These are phyloP conservation scores for Pseudogymnoascus sp. DNA, from an alignment of 2,329 filamentous ascomycete species.

Conservation along the genomic window DNA sequence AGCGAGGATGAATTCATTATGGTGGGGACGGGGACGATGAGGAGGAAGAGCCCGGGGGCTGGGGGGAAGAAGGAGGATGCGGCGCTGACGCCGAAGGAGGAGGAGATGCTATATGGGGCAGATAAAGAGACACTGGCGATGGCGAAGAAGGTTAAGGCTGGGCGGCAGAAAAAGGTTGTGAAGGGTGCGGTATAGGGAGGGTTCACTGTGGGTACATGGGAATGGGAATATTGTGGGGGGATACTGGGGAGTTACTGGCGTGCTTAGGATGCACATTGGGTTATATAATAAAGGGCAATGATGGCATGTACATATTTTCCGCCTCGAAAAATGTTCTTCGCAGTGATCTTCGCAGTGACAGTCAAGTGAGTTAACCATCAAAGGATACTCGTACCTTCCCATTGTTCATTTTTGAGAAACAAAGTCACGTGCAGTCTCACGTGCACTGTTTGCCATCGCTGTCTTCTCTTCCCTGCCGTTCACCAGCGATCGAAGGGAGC, in stretches of 20 bases:
- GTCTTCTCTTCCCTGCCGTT: slow-evolving; percentile 8
- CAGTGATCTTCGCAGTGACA: neutral
- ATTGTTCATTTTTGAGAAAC: neutral
- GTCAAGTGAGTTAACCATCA: neutral
- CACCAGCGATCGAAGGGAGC: slow-evolving; percentile 9
- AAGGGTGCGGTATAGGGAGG: neutral
- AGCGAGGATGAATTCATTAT: slow-evolving; percentile 81
- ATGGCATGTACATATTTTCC: neutral
- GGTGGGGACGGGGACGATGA: slow-evolving; percentile 71
- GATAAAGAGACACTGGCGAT: neutral
- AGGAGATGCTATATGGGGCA: neutral
- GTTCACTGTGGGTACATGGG: neutral
- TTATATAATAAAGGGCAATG: neutral
- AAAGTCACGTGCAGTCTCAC: neutral
- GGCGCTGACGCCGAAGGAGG: neutral
- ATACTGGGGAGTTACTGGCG: neutral
- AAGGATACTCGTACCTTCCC: neutral
- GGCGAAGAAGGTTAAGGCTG: neutral
- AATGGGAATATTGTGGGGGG: neutral
- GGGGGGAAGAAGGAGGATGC: slow-evolving; percentile 55
- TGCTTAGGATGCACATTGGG: neutral
- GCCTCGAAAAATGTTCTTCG: neutral
- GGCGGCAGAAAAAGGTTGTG: neutral
- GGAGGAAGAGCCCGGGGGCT: slow-evolving; percentile 73
- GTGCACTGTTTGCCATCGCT: neutral